phyloP scores from a whole-genome alignment of 2,329 filamentous ascomycete species.

The Aureobasidium pullulans region DNA sequence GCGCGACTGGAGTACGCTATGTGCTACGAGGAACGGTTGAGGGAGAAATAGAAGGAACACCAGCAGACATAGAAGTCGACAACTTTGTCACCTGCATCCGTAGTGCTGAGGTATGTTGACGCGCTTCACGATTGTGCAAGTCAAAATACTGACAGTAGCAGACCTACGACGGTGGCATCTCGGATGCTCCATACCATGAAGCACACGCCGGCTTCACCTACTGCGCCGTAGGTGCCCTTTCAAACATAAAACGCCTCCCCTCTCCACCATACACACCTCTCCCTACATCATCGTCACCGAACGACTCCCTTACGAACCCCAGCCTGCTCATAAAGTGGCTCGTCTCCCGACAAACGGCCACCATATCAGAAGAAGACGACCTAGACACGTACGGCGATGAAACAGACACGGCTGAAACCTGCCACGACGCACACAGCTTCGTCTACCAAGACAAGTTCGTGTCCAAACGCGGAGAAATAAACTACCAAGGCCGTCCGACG shows the following conservation, averaged over 20 bases:
- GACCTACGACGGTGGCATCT: conserved; percentile 80
- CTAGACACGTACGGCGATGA: conserved; percentile 27
- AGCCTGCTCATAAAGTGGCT: conserved; percentile 39
- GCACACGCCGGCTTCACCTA: conserved; percentile 88
- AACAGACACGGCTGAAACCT: conserved; percentile 32
- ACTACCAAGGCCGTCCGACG: conserved; percentile 49
- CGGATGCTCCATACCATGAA: conserved; percentile 70
- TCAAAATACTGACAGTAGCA: conserved; percentile 27
- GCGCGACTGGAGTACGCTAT: conserved; percentile 74
- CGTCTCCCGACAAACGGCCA: conserved; percentile 38
- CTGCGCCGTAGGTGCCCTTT: conserved; percentile 72
- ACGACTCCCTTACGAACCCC: conserved; percentile 25
- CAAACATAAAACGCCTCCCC: conserved; percentile 61
- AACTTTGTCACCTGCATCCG: conserved; percentile 64
- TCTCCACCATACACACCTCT: not conserved
- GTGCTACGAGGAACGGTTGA: conserved; percentile 61
- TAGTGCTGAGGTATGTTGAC: conserved; percentile 41
- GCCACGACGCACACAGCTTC: conserved; percentile 33
- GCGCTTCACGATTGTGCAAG: conserved; percentile 7
- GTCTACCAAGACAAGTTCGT: conserved; percentile 27
- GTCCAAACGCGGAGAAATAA: conserved; percentile 23
- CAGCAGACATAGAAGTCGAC: conserved; percentile 65
- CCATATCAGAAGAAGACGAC: conserved; percentile 35
- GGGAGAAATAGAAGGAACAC: conserved; percentile 47
- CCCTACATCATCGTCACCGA: not conserved